These are phyloP conservation scores for Abortiporus biennis DNA, from an alignment of 1,284 basidiomycete species.

Conservation along the genomic window DNA sequence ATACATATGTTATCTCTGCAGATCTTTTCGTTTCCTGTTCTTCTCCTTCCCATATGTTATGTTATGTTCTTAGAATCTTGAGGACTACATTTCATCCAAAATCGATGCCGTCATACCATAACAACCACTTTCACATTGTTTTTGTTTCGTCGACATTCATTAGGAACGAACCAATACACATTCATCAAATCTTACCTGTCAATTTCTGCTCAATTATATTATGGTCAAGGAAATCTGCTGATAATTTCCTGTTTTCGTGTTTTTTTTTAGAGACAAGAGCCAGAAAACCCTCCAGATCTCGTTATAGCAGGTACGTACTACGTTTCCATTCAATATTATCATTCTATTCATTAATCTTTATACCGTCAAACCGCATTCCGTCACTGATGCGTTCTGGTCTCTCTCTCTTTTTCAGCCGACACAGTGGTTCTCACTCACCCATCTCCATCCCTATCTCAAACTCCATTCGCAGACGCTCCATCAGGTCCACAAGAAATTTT, in stretches of 20 bases:
- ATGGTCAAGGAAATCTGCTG: too few relatives aligned
- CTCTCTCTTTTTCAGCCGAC: slow-evolving; percentile 62
- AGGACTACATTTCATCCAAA: too few relatives aligned
- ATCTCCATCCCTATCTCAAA: slow-evolving; percentile 47
- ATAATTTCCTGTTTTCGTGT: too few relatives aligned
- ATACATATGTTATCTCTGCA: too few relatives aligned
- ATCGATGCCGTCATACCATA: too few relatives aligned
- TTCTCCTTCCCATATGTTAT: not conserved
- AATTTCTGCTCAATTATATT: too few relatives aligned
- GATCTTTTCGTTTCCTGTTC: slow-evolving; percentile 4
- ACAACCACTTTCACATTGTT: too few relatives aligned
- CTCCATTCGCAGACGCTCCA: slow-evolving; percentile 41
- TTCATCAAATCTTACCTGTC: too few relatives aligned
- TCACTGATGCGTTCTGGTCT: not conserved
- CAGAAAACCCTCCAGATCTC: slow-evolving; percentile 86
- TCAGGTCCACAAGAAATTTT: slow-evolving; percentile 62
- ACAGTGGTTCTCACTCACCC: slow-evolving; percentile 86
- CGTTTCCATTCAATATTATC: not conserved
- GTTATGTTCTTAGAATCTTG: too few relatives aligned
- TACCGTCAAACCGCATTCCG: not conserved
- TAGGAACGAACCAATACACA: too few relatives aligned
- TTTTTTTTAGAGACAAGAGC: slow-evolving; percentile 54
- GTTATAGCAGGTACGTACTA: slow-evolving; percentile 76
- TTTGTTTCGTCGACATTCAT: too few relatives aligned
- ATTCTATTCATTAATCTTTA: not conserved